These are phyloP conservation scores for Fermentozyma sake DNA, from an alignment of 1,139 yeast species.

Conservation along the genomic window DNA sequence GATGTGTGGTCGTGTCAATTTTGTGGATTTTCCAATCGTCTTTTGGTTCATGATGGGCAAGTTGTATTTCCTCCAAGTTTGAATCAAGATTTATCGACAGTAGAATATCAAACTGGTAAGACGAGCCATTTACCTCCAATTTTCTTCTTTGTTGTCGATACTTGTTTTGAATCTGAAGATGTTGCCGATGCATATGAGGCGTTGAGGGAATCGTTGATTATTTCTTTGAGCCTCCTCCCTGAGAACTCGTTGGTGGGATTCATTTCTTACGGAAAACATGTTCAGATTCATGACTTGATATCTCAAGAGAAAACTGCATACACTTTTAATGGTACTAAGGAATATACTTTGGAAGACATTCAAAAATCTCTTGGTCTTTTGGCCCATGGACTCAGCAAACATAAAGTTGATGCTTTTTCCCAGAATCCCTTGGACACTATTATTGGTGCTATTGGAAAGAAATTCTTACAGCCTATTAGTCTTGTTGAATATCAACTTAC, in stretches of 20 bases:
- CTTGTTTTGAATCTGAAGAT: constrained; percentile 50
- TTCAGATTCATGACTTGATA: constrained; percentile 55
- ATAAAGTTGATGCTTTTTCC: background rate
- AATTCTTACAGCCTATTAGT: constrained; percentile 45
- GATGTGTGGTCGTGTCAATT: constrained; percentile 63
- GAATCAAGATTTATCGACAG: constrained; percentile 43
- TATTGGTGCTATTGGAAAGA: constrained; percentile 26
- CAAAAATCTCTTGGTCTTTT: constrained; percentile 51
- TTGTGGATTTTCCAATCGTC: constrained; percentile 52
- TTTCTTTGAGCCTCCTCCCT: constrained; percentile 56
- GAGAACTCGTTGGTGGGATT: constrained; percentile 55
- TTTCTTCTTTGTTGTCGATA: constrained; percentile 64
- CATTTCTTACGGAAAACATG: constrained; percentile 62
- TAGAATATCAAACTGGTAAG: constrained; percentile 57
- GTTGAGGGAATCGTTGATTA: constrained; percentile 50
- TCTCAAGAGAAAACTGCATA: constrained; percentile 24
- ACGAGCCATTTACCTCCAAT: constrained; percentile 43
- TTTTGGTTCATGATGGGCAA: constrained; percentile 17
- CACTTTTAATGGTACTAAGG: constrained; percentile 58
- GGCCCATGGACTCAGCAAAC: constrained; percentile 5
- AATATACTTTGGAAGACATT: constrained; percentile 48
- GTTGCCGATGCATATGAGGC: constrained; percentile 37
- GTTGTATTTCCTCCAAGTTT: constrained; percentile 27
- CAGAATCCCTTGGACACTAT: constrained; percentile 11
- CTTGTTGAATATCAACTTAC: constrained; percentile 56